These are phyloP conservation scores for Purpureocillium takamizusanense DNA, from an alignment of 2,329 filamentous ascomycete genomes.

Conservation along the genomic window DNA sequence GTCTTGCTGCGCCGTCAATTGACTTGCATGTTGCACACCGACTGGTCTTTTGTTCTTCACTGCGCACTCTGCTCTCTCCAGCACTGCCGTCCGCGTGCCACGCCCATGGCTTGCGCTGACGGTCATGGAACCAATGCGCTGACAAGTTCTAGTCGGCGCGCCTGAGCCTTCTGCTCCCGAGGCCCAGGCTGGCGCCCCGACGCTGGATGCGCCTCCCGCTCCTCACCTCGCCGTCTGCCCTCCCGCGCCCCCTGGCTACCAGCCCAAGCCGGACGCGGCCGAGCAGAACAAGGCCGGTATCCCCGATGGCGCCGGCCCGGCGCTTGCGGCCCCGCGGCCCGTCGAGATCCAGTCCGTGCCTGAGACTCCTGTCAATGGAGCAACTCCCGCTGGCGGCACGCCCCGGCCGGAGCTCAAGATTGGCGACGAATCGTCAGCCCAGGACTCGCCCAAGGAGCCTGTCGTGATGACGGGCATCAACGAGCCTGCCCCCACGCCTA, in stretches of 20 bases:
- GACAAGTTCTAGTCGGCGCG: conserved; percentile 15
- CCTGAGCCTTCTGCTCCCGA: conserved; percentile 18
- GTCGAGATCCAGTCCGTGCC: conserved; percentile 26
- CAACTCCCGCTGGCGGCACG: conserved; percentile 24
- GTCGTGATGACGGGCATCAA: conserved; percentile 14
- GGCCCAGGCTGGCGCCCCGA: conserved; percentile 16
- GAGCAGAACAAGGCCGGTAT: conserved; percentile 10
- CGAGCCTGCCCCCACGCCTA: conserved; percentile 12
- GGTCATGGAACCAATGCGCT: neutral
- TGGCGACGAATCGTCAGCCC: conserved; percentile 14
- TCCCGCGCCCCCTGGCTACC: conserved; percentile 9
- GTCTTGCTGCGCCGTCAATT: too few relatives aligned
- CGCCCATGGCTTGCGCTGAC: too few relatives aligned
- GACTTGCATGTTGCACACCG: too few relatives aligned
- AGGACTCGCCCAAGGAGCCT: conserved; percentile 16
- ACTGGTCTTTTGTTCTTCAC: too few relatives aligned
- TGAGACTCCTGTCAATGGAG: conserved; percentile 24
- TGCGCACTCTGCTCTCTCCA: too few relatives aligned
- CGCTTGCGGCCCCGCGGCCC: conserved; percentile 17
- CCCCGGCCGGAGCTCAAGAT: conserved; percentile 25
- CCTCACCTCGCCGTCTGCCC: conserved; percentile 5
- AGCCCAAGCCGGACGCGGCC: conserved; percentile 2
- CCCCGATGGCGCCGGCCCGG: conserved; percentile 9
- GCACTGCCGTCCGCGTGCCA: too few relatives aligned
- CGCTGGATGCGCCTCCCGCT: conserved; percentile 10